Conservation (phyloP, 495 filamentous ascomycete genomes). For the Lasiosphaeris hirsuta region DNA sequence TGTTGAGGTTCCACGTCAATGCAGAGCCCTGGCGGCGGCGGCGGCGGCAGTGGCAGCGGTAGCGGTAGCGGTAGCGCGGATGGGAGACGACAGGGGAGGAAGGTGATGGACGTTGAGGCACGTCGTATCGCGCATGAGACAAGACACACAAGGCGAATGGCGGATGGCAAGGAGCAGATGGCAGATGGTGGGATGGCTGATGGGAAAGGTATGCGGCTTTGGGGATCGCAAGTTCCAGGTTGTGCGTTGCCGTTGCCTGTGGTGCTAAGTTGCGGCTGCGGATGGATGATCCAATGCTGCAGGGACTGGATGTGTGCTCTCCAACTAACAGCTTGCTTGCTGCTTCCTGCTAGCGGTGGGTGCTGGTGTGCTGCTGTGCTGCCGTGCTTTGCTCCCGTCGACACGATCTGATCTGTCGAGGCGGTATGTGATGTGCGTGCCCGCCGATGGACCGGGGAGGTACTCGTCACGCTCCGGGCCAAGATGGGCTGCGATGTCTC, state of each 20-base stretch:
- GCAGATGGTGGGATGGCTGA: constrained; percentile 5
- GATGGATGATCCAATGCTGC: too few relatives aligned
- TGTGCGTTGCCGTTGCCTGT: too few relatives aligned
- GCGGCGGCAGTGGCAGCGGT: constrained; percentile 14
- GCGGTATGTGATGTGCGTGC: neutral
- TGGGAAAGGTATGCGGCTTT: too few relatives aligned
- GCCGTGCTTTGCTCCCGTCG: neutral
- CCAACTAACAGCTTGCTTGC: too few relatives aligned
- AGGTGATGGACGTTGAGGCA: neutral
- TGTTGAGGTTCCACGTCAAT: constrained; percentile 16
- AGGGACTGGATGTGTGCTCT: too few relatives aligned
- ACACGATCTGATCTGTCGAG: neutral
- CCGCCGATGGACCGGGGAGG: neutral
- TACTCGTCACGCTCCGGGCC: neutral
- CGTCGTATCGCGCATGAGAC: too few relatives aligned
- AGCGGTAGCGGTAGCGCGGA: constrained; percentile 17
- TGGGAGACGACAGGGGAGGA: constrained; percentile 10
- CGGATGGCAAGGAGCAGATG: neutral
- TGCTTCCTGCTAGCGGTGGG: neutral
- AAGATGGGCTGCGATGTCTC: neutral
- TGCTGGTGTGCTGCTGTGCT: neutral
- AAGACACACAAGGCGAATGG: neutral
- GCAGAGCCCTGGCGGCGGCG: constrained; percentile 13
- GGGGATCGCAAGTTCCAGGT: too few relatives aligned
- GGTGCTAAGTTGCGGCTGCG: too few relatives aligned